Base-by-base conservation (phyloP, 495 filamentous ascomycete species). In the Xylaria nigripes region DNA sequence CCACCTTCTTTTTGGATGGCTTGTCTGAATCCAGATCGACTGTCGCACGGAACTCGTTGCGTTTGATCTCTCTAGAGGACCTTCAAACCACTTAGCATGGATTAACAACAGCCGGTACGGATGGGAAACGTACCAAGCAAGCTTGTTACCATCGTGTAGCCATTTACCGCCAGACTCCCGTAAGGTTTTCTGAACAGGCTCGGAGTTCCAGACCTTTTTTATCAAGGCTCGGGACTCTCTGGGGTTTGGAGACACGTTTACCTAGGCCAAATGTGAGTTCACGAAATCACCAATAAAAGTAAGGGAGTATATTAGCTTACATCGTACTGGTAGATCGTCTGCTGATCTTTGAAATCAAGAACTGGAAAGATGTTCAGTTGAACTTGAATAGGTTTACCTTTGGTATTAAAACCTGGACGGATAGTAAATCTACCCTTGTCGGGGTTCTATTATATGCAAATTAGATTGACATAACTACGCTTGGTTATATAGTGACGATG, bases 241-340 rank as follows among this genome's bases (percentile, higher is more conserved):
- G 21, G 13, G 59, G 65, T 23, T 82, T 82, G 23, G 73, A 80
- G 24, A 7, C 78, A 78, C 51, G 90, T 73, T n/a, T 69, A 62
- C 22, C 90, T 72, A 85, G 90, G 59, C 15, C 46, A 32, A n/a
- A 19, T 7, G 50, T 48, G 48, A 51, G 23, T 42, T 41, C 6
- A 29, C 0, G 6, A 25, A 0, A 13, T 6, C 12, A 16, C 1
- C 25, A 6, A 6, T 19, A 40, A 8, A 0, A 1, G 18, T 18
- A 0, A 16, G 4, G 4, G 16, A 44, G 27, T 1, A 46, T 46
- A 29, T 18, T 44, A 18, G 81, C 87, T 78, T 71, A 95, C 89
- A 72, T 96, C 91, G 56, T 90, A 97, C 70, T 96, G 90, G 52
- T 81, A 83, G 43, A 96, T 75, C 0, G 73, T 71, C 6, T 66